Base-by-base conservation (phyloP, 768 basidiomycete genomes). In the Collybia sordida region DNA sequence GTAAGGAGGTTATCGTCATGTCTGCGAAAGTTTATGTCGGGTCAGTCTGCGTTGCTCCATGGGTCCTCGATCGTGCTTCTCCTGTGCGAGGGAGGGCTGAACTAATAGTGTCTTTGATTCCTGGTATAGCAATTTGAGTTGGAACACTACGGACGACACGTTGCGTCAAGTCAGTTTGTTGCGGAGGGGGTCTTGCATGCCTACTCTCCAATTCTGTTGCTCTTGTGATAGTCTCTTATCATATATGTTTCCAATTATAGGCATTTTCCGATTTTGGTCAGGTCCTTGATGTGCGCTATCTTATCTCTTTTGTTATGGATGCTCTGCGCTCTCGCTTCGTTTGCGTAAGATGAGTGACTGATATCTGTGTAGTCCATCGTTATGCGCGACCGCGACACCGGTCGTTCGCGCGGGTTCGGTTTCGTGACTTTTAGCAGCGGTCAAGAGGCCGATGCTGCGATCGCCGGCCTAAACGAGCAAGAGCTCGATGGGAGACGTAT, bases 371-470 rank as follows among this genome's bases (percentile, higher is more conserved):
- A 97, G 93, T 90, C 89, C 60, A 93, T 96, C 73, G 93, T 96
- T 69, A 96, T 96, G 94, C 89, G 92, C 75, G 95, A 98, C 75
- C 92, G 94, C 66, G 96, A 97, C 66, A 98, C 96, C 58, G 90
- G 92, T 53, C 92, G 95, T 65, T 96, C 93, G 56, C 88, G 95
- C 66, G 95, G 95, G 64, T 98, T 98, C 69, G 95, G 95, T 55
- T 98, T 98, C 72, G 94, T 98, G 54, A 94, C 90, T 47, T 94
- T 75, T 68, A 68, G 74, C 55, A 65, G 68, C 42, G 38, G 62
- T 11, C 61, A 69, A 24, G 93, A 96, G 67, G 95, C 95, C 39
- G 73, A 88, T 9, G 74, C 75, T 52, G 93, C 95, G 39, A 96
- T 97, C 65, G 52, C 44, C 39, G 72, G 66, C 36, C 73, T 96